Conservation (phyloP, 2,329 filamentous ascomycete genomes). For the Penicillium sp. region DNA sequence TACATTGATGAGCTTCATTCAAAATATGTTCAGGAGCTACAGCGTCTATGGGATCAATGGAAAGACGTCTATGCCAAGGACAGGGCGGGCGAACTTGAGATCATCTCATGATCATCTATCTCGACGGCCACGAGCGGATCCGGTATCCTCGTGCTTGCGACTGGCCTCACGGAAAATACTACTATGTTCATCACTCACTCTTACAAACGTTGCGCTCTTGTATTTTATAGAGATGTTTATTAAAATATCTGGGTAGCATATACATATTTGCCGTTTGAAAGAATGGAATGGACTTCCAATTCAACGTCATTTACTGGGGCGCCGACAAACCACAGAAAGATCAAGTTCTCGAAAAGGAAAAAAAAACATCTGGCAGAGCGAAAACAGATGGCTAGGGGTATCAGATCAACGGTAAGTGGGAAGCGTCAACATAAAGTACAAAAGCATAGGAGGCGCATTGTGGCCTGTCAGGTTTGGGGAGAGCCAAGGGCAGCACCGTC, state of each 20-base stretch:
- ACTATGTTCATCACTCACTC: neutral
- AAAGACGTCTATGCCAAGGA: conserved; percentile 46
- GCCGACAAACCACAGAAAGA: neutral
- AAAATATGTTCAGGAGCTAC: conserved; percentile 64
- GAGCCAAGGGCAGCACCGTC: conserved; percentile 6
- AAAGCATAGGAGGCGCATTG: conserved; percentile 12
- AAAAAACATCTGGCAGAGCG: conserved; percentile 12
- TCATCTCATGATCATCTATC: conserved; percentile 32
- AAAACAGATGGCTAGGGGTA: conserved; percentile 20
- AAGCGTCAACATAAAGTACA: conserved; percentile 9
- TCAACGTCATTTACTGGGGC: neutral
- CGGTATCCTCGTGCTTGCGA: neutral
- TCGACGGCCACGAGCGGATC: neutral
- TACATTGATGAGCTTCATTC: conserved; percentile 78
- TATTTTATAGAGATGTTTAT: neutral
- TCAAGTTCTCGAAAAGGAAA: neutral
- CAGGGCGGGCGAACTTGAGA: conserved; percentile 43
- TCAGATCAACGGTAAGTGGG: conserved; percentile 22
- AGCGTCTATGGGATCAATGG: conserved; percentile 45
- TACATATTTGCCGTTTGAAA: neutral
- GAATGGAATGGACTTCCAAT: neutral
- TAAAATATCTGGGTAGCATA: neutral
- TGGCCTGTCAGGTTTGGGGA: conserved; percentile 9
- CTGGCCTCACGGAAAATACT: neutral
- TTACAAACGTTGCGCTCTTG: neutral